Conservation (phyloP, 2,329 filamentous ascomycete genomes). For the Aspergillus novofumigatus region DNA sequence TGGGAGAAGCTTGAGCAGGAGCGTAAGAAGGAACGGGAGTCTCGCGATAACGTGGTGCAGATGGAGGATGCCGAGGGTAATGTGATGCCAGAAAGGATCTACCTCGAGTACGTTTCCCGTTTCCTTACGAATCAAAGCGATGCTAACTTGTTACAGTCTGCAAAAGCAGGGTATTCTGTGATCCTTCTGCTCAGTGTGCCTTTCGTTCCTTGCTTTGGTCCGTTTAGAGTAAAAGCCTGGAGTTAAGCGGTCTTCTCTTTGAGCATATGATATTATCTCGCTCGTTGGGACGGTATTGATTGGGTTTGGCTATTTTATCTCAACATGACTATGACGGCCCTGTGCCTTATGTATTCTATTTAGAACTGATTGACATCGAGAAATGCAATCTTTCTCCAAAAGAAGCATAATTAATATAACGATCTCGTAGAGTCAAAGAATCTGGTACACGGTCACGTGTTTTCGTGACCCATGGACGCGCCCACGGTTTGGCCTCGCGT, state of each 20-base stretch:
- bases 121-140: not conserved
- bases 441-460: conserved; percentile 24
- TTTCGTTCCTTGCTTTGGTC: conserved; percentile 6
- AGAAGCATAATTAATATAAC: not conserved
- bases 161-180: conserved; percentile 85
- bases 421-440: not conserved
- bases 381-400: not conserved
- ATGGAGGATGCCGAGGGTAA: conserved; percentile 98
- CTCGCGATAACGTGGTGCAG: conserved; percentile 82
- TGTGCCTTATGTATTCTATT: not conserved
- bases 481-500: conserved; percentile 7
- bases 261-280: conserved; percentile 8
- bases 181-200: conserved; percentile 6
- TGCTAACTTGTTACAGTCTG: conserved; percentile 46
- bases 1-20: conserved; percentile 93
- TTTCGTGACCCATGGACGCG: conserved; percentile 31
- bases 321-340: not conserved
- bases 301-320: not conserved
- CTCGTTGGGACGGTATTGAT: not conserved
- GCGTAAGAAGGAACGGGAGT: conserved; percentile 69
- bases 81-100: conserved; percentile 99
- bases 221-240: conserved; percentile 23
- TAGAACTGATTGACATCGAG: not conserved
- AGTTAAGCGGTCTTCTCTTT: conserved; percentile 25
- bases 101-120: conserved; percentile 61